Evolutionary conservation across 2,329 filamentous ascomycete genomes (phyloP).

Genomic region (Aspergillus phoenicis): DNA sequence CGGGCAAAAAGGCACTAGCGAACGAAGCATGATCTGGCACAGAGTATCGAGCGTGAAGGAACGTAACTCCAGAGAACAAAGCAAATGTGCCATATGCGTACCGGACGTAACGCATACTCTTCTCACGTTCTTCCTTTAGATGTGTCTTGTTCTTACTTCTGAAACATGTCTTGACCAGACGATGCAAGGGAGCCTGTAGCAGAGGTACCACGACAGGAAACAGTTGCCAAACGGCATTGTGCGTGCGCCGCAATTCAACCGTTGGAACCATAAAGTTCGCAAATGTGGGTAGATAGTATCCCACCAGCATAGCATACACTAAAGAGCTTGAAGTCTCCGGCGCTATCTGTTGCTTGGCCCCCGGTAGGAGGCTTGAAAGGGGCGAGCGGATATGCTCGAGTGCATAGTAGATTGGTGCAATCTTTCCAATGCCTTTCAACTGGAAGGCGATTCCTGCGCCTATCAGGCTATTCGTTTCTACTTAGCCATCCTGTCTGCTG

Average conservation of each 20-base stretch:
- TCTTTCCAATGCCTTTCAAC: constrained; percentile 7
- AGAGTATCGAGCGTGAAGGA: neutral
- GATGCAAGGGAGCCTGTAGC: neutral
- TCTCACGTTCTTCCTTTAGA: neutral
- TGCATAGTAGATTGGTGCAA: constrained; percentile 11
- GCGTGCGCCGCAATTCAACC: neutral
- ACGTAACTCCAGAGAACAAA: constrained; percentile 7
- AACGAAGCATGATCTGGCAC: neutral
- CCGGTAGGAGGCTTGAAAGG: neutral
- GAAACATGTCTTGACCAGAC: neutral
- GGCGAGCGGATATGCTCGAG: constrained; percentile 9
- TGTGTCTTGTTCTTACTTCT: neutral
- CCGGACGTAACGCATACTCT: neutral
- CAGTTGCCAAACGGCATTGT: constrained; percentile 11
- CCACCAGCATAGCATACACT: neutral
- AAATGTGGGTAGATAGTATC: constrained; percentile 10
- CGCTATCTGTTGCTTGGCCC: neutral
- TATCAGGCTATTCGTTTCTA: too few relatives aligned
- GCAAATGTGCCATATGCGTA: constrained; percentile 3
- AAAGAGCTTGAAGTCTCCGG: neutral
- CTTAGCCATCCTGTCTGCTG: too few relatives aligned
- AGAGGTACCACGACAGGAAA: constrained; percentile 11
- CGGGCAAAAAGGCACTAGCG: neutral
- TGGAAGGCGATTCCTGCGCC: neutral
- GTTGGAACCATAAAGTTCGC: constrained; percentile 4